phyloP scores from a whole-genome alignment of 306 rosid genomes.

The Acacia melanoxylon region DNA sequence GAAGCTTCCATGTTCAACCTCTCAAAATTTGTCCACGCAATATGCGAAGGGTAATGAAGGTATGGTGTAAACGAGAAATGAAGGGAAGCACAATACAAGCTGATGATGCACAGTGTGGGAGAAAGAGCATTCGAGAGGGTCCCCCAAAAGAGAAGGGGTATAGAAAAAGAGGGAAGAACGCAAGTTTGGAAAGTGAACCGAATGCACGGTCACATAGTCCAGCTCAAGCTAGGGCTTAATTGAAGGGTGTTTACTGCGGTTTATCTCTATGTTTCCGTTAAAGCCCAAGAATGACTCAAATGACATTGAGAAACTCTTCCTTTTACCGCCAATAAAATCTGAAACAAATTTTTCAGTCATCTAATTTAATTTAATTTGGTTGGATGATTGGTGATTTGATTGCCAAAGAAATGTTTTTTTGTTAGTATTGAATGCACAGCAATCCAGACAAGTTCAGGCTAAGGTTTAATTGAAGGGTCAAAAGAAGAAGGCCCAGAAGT shows the following conservation, averaged over 20 bases:
- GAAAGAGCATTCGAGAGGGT: background rate
- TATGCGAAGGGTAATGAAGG: background rate
- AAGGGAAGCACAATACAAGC: background rate
- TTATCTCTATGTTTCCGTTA: background rate
- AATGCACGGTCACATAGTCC: background rate
- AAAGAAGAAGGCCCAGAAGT: no score
- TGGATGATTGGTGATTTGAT: no score
- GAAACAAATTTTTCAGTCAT: background rate
- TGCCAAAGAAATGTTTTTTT: no score
- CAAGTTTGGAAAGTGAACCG: background rate
- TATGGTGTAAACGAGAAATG: background rate
- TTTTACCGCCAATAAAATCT: background rate
- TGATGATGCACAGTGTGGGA: background rate
- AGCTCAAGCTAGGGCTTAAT: conserved; percentile 19
- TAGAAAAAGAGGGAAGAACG: background rate
- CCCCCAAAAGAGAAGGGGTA: background rate
- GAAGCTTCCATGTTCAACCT: conserved; percentile 10
- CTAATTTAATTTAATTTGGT: no score
- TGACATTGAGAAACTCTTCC: no score
- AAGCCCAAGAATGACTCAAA: no score
- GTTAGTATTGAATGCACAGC: background rate
- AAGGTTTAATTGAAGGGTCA: background rate
- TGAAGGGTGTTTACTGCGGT: background rate
- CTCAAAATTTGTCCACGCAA: background rate
- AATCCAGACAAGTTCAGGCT: background rate